These are phyloP conservation scores for Thymus mandschuricus DNA, from an alignment of 257 asterid species.

Conservation along the genomic window DNA sequence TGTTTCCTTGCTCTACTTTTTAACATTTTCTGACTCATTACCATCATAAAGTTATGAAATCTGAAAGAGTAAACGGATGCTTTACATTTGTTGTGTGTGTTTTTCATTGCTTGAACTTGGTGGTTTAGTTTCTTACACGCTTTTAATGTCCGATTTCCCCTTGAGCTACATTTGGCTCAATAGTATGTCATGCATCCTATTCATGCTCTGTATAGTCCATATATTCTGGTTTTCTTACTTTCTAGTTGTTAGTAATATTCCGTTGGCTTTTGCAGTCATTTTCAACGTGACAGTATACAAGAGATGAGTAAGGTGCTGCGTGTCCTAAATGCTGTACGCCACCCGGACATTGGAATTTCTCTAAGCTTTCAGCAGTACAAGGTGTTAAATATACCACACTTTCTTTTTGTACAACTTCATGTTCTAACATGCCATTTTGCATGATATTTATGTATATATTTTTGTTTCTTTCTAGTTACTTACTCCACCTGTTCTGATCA, in stretches of 20 bases:
- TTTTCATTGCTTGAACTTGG: conserved; percentile 20
- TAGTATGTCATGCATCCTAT: conserved; percentile 21
- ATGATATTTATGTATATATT: conserved; percentile 20
- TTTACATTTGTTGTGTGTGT: conserved; percentile 9
- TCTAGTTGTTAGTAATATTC: conserved; percentile 70
- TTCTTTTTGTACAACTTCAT: conserved; percentile 16
- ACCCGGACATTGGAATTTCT: conserved; percentile 79
- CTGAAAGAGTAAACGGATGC: conserved; percentile 12
- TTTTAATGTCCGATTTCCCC: conserved; percentile 19
- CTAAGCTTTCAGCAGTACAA: conserved; percentile 93
- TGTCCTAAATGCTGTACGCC: conserved; percentile 87
- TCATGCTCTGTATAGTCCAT: conserved; percentile 38
- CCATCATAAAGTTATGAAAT: neutral
- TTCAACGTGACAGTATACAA: conserved; percentile 83
- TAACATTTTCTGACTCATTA: conserved; percentile 3
- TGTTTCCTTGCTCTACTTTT: conserved; percentile 2
- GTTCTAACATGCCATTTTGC: conserved; percentile 22
- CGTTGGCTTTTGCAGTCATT: conserved; percentile 95
- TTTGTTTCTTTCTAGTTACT: conserved; percentile 61
- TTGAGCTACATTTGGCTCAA: conserved; percentile 23
- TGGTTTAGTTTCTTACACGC: conserved; percentile 21
- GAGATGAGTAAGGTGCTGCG: conserved; percentile 87
- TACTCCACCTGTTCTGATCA: conserved; percentile 85
- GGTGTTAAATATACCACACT: conserved; percentile 46
- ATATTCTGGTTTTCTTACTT: conserved; percentile 56